These are phyloP conservation scores for Trichaptum fuscoviolaceum DNA, from an alignment of 768 basidiomycete species.

Conservation along the genomic window DNA sequence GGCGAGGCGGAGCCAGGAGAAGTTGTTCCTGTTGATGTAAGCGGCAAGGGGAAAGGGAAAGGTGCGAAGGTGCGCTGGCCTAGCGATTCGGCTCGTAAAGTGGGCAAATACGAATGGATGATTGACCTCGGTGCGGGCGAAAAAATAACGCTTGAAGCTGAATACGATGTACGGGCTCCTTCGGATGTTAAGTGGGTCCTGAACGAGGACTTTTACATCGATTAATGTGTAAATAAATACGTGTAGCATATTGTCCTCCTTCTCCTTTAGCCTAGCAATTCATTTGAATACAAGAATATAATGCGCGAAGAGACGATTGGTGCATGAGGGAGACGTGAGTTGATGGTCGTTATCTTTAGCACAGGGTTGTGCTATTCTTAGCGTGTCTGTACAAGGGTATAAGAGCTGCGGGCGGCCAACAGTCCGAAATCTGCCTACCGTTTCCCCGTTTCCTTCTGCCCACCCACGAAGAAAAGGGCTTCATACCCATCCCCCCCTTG, in stretches of 20 bases:
- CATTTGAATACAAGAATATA: background rate
- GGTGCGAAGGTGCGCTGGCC: conserved; percentile 17
- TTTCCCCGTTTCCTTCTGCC: conserved; percentile 1
- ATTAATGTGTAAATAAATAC: background rate
- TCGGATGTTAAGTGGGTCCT: conserved; percentile 16
- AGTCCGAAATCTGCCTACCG: background rate
- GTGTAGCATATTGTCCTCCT: conserved; percentile 4
- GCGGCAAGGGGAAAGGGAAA: conserved; percentile 19
- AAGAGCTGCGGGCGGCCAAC: background rate
- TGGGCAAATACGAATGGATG: conserved; percentile 25
- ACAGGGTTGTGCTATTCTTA: background rate
- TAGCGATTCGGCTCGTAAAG: conserved; percentile 1
- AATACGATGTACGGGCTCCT: conserved; percentile 26
- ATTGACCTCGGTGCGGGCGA: conserved; percentile 18
- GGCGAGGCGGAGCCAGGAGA: conserved; percentile 16
- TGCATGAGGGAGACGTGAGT: background rate
- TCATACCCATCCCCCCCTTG: background rate
- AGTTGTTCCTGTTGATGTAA: conserved; percentile 12
- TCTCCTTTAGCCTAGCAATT: background rate
- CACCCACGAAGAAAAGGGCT: conserved; percentile 3
- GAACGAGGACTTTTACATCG: background rate
- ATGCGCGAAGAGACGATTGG: background rate
- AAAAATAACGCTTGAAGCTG: conserved; percentile 21
- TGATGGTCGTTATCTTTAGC: background rate
- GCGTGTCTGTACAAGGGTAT: background rate